Evolutionary conservation across 2,329 filamentous ascomycete species (phyloP).

Genomic region (Zalaria sp.): DNA sequence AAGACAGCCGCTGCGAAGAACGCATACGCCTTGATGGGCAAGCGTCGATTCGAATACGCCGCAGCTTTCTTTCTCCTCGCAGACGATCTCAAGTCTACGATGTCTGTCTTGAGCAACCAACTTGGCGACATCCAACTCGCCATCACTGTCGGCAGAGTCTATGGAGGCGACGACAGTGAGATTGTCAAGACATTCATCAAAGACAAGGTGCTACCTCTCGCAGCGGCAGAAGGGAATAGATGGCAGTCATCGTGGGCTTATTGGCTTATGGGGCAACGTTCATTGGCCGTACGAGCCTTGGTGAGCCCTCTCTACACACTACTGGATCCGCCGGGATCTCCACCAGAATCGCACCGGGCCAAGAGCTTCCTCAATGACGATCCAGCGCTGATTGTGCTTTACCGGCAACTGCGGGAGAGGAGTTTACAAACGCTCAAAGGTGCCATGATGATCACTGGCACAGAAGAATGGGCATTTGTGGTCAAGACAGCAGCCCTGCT

Average conservation of each 20-base stretch:
- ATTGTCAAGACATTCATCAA: slow-evolving; percentile 61
- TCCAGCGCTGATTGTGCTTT: slow-evolving; percentile 74
- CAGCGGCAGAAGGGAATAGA: slow-evolving; percentile 68
- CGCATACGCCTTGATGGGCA: slow-evolving; percentile 86
- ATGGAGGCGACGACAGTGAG: slow-evolving; percentile 70
- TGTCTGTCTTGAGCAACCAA: slow-evolving; percentile 75
- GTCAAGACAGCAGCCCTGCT: slow-evolving; percentile 54
- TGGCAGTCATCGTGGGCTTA: slow-evolving; percentile 96
- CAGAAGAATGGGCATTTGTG: slow-evolving; percentile 78
- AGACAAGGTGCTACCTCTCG: slow-evolving; percentile 64
- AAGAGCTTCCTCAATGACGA: slow-evolving; percentile 82
- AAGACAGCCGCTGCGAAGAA: slow-evolving; percentile 86
- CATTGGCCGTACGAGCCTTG: slow-evolving; percentile 72
- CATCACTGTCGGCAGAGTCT: slow-evolving; percentile 73
- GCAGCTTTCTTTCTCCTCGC: slow-evolving; percentile 91
- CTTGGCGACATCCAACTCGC: slow-evolving; percentile 81
- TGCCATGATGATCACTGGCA: slow-evolving; percentile 65
- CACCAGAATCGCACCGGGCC: slow-evolving; percentile 47
- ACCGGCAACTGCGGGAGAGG: slow-evolving; percentile 70
- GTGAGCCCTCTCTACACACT: slow-evolving; percentile 57
- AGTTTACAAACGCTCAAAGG: slow-evolving; percentile 72
- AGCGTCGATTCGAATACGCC: slow-evolving; percentile 83
- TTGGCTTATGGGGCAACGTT: slow-evolving; percentile 71
- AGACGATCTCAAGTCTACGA: slow-evolving; percentile 70
- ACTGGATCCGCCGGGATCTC: slow-evolving; percentile 52